Percentiles rank a stretch among this genome's conserved stretches.
These are phyloP conservation scores for Thalassiosira sp. DNA, from an alignment of 352 stramenopile species.

Conservation along the genomic window DNA sequence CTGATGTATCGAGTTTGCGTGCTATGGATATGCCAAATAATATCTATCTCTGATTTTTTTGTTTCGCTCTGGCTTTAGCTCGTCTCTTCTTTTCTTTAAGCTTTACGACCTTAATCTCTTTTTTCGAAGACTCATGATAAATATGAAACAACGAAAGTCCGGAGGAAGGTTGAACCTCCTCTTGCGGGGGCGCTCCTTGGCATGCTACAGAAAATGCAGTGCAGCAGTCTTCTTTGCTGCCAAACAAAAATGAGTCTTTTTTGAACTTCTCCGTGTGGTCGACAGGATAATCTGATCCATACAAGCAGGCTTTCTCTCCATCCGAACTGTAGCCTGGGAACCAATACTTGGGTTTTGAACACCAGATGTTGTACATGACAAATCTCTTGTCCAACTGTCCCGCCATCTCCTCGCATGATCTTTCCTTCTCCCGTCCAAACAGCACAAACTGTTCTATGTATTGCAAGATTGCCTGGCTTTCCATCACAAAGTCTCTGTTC, in stretches of 20 bases:
- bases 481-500: constrained; percentile 40
- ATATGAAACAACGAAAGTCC: constrained; percentile 7
- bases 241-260: constrained; percentile 9
- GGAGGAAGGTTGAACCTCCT: not conserved
- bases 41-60: no score
- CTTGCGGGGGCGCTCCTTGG: not conserved
- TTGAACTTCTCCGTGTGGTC: not conserved
- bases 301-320: not conserved
- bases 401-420: constrained; percentile 23
- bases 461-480: constrained; percentile 24
- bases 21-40: no score
- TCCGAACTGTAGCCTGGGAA: not conserved
- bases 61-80: no score
- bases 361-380: constrained; percentile 57
- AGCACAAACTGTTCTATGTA: constrained; percentile 50
- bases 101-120: no score
- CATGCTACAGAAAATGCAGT: not conserved
- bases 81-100: not conserved
- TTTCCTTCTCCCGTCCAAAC: constrained; percentile 10
- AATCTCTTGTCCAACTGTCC: constrained; percentile 36
- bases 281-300: constrained; percentile 2
- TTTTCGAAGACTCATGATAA: not conserved
- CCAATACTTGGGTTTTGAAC: constrained; percentile 6
- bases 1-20: no score
- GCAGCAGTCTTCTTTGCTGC: constrained; percentile 13